These are phyloP conservation scores for Trichosanthes truncata DNA, from an alignment of 306 rosid species.

Conservation along the genomic window DNA sequence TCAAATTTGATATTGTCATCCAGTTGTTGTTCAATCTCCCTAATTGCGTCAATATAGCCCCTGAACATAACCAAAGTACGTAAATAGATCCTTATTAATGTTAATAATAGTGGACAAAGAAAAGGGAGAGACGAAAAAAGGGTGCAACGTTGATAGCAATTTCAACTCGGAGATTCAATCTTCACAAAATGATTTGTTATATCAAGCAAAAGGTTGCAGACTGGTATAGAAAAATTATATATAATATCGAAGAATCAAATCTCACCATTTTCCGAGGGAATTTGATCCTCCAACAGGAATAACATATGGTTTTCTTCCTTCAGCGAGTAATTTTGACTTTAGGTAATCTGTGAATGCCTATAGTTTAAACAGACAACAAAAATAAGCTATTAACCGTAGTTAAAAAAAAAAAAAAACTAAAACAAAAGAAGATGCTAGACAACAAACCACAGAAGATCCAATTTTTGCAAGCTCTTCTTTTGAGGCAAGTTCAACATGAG, in stretches of 20 bases:
- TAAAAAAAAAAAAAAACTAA: too few relatives aligned
- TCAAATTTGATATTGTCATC: conserved; percentile 47
- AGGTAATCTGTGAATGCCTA: conserved; percentile 54
- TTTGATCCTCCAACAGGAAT: conserved; percentile 92
- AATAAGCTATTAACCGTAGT: not conserved
- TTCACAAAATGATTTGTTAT: too few relatives aligned
- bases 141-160: too few relatives aligned
- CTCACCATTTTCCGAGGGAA: conserved; percentile 73
- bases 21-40: conserved; percentile 76
- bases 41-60: conserved; percentile 77
- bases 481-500: conserved; percentile 56
- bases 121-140: too few relatives aligned
- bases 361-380: not conserved
- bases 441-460: conserved; percentile 49
- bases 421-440: not conserved
- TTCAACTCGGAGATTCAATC: too few relatives aligned
- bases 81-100: not conserved
- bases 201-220: too few relatives aligned
- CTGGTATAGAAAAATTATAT: not conserved
- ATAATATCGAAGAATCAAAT: not conserved
- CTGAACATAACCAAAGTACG: conserved; percentile 22
- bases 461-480: conserved; percentile 59
- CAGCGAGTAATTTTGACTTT: conserved; percentile 51
- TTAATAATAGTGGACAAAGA: not conserved
- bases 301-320: conserved; percentile 80